A percentile compares a stretch with the other conserved stretches of the same genome.
Conservation (phyloP, 2,329 filamentous ascomycete genomes). For the Botryotinia narcissicola region DNA sequence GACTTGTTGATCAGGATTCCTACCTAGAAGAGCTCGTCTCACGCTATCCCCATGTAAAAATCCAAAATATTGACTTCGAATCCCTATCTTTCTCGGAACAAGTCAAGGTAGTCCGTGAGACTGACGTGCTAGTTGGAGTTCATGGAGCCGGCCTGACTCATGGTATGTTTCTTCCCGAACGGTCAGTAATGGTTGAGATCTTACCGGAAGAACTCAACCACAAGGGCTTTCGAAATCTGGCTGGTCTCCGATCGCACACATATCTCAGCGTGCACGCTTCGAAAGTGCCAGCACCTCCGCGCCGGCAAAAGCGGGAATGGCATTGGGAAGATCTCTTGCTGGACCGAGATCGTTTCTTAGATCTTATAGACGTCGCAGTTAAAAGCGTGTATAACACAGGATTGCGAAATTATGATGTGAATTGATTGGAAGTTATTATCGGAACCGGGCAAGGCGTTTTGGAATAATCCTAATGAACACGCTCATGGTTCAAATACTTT, state of each 20-base stretch:
- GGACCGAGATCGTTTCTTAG: background rate
- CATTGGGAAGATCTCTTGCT: background rate
- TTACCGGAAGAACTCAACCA: background rate
- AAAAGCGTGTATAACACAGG: background rate
- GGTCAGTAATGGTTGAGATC: slow-evolving; percentile 3
- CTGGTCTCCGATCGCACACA: background rate
- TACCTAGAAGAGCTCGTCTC: background rate
- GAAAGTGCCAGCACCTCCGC: background rate
- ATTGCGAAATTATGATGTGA: background rate
- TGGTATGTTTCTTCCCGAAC: background rate
- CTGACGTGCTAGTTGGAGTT: background rate
- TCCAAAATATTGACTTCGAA: background rate
- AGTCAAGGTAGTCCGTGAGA: background rate
- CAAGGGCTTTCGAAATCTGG: background rate
- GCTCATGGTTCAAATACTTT: no score
- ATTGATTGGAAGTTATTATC: no score
- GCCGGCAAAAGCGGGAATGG: background rate
- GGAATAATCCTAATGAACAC: no score
- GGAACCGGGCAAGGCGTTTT: no score
- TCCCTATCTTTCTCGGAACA: background rate
- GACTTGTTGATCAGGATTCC: background rate
- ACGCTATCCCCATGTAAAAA: background rate
- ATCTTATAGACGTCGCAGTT: background rate
- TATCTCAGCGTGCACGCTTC: background rate
- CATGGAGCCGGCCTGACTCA: background rate